phyloP scores from a whole-genome alignment of 352 stramenopile genomes.

The Phytophthora foliorum region DNA sequence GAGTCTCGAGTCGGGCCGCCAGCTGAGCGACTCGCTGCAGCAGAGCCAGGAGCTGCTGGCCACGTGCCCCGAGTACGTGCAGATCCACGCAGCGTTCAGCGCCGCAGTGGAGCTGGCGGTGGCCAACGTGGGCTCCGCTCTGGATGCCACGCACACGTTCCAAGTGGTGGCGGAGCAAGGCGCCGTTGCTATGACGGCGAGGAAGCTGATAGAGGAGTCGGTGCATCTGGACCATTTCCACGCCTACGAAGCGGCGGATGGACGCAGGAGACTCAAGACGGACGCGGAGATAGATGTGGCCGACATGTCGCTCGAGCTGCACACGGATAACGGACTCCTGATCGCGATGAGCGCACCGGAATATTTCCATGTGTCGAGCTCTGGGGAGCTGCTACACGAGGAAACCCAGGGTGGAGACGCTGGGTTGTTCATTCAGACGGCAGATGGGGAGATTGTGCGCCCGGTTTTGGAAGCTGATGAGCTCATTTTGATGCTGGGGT shows the following conservation, averaged over 20 bases:
- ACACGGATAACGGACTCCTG: slow-evolving; percentile 82
- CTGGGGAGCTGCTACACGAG: slow-evolving; percentile 51
- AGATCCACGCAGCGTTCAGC: slow-evolving; percentile 69
- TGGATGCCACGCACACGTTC: slow-evolving; percentile 69
- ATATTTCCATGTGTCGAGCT: slow-evolving; percentile 68
- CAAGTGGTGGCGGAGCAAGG: slow-evolving; percentile 48
- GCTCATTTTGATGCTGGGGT: slow-evolving; percentile 85
- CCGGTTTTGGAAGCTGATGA: slow-evolving; percentile 74
- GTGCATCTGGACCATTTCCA: slow-evolving; percentile 88
- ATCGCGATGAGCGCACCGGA: slow-evolving; percentile 79
- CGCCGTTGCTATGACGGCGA: slow-evolving; percentile 52
- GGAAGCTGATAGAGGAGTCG: slow-evolving; percentile 70
- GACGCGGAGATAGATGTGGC: slow-evolving; percentile 31
- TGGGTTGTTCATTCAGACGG: slow-evolving; percentile 72
- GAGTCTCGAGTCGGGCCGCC: slow-evolving; percentile 66
- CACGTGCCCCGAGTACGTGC: slow-evolving; percentile 65
- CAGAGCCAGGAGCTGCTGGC: slow-evolving; percentile 51
- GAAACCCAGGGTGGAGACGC: slow-evolving; percentile 67
- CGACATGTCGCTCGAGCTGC: slow-evolving; percentile 75
- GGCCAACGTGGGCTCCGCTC: slow-evolving; percentile 57
- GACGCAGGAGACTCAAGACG: slow-evolving; percentile 5
- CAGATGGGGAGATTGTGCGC: slow-evolving; percentile 61
- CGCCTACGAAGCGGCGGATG: slow-evolving; percentile 60
- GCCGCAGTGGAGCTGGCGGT: slow-evolving; percentile 62
- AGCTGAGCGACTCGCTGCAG: slow-evolving; percentile 39